Conservation (phyloP, 306 rosid species). For the Cucumis melo region DNA sequence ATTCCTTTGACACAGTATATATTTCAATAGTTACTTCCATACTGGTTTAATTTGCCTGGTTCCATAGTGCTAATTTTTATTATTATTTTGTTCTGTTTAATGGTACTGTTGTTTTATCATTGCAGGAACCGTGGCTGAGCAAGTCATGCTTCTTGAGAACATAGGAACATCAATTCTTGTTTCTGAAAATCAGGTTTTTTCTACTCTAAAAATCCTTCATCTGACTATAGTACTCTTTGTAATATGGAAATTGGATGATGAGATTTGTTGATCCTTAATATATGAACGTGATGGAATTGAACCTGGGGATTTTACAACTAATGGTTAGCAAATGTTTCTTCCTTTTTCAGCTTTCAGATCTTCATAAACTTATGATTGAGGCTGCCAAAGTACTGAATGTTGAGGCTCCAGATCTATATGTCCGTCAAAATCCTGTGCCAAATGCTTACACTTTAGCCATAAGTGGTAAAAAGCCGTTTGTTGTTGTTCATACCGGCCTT, state of each 20-base stretch:
- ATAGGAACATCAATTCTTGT: slow-evolving; percentile 95
- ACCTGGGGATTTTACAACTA: not conserved
- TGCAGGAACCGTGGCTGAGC: slow-evolving; percentile 84
- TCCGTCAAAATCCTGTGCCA: slow-evolving; percentile 95
- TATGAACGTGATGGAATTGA: not conserved
- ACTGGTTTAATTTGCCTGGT: not conserved
- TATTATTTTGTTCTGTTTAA: not conserved
- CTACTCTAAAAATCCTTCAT: not conserved
- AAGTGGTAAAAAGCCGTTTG: slow-evolving; percentile 82
- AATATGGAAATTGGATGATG: not conserved
- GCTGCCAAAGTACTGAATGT: slow-evolving; percentile 74
- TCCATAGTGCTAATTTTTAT: not conserved
- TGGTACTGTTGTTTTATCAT: not conserved
- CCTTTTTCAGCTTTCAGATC: slow-evolving; percentile 63
- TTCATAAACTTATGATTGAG: slow-evolving; percentile 62
- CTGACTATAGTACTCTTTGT: not conserved
- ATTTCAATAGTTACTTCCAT: not conserved
- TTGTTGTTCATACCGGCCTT: slow-evolving; percentile 86
- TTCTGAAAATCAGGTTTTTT: slow-evolving; percentile 73
- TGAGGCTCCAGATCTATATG: slow-evolving; percentile 76
- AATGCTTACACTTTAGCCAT: slow-evolving; percentile 96
- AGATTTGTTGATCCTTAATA: not conserved
- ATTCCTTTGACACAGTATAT: not conserved
- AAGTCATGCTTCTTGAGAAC: slow-evolving; percentile 92
- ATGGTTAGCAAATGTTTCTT: not conserved